Evolutionary conservation across 768 basidiomycete genomes (phyloP), one percentile per base, ranked within the genome.

Genomic region (Tremella yokohamensis): DNA sequence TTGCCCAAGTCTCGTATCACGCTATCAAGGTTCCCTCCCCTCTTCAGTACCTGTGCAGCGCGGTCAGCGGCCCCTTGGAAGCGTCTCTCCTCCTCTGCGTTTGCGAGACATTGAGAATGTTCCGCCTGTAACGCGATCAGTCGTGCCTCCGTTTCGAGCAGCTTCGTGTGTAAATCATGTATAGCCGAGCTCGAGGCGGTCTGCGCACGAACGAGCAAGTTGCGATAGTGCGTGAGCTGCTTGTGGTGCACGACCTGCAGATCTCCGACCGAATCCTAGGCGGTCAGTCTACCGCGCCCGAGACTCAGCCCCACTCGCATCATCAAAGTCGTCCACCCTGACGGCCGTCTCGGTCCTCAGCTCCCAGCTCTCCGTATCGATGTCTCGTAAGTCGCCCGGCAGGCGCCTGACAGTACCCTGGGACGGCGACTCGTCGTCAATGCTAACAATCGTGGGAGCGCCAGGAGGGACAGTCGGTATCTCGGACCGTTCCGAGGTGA

Each of bases 331-430:
- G 22, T 45, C 42, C n/a, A 45, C 15, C 42, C 22, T 45, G 42
- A 45, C 42, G 15, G 42, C 42, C 42, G 64, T 66, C 50, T 69
- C 57, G 4, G 68, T 69, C 39, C 62, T 49, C 37, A 69, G 39
- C 44, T 69, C 68, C 68, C 64, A 69, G 45, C 52, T 58, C 49
- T 45, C 42, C n/a, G 42, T 22, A 16, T 45, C 42, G 8, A 45
- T 45, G 22, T 45, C 42, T 18, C 42, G n/a, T 15, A 45, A 18
- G 22, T 45, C 42, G 4, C 42, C 42, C 4, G 42, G 42, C 22
- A 18, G n/a, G 8, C 42, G n/a, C 15, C 42, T 45, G n/a, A 45
- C n/a, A 6, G 42, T 45, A 6, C 42, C 42, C 4, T 45, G 42
- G 22, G n/a, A 18, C 6, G 42, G 42, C n/a, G 42, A 4, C 4